Evolutionary conservation across 2,329 filamentous ascomycete species (phyloP), one percentile per base, ranked within the genome.

Genomic region (Ceratocystis eucalypticola): DNA sequence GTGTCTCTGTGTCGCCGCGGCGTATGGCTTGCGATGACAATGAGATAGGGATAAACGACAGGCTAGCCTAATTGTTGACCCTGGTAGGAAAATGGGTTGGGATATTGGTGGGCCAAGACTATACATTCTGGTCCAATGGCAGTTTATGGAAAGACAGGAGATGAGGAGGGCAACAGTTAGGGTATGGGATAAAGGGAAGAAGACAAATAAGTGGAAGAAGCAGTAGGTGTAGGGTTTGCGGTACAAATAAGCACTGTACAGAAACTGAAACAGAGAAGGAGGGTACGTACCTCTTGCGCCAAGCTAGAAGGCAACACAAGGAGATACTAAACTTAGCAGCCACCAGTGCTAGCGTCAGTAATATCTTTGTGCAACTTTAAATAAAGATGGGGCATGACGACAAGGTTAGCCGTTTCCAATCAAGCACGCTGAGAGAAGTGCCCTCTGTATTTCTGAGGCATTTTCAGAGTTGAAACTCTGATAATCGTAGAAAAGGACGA

Each of bases 361-460:
- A 5, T 64, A 22, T 17, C 25, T 57, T 66, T 66, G 65, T 66
- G 48, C 48, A 59, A 66, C 65, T 55, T 22, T 12, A 33, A 30
- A 64, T 46, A 33, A 57, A 61, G 10, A 46, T 30, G 20, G 64
- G 15, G 22, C 33, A 61, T 25, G 50, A 48, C 37, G 44, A 61
- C 64, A 46, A 46, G 7, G n/a, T 17, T 28, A 2, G 53, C 8
- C 7, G 15, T n/a, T 57, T 57, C 12, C 15, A 17, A 15, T n/a
- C 28, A 57, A 7, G 12, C 17, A 28, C 22, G 33, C 6, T 6
- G 12, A 8, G 53, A 17, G 10, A 17, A 17, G 28, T 37, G 33
- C 2, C 33, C 0, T 8, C 33, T 37, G 33, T 37, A 37, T 37
- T 37, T 37, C 8, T 10, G 33, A 37, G 33, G 33, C 8, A 37